Evolutionary conservation across 208 protist genomes (phyloP), one percentile per base, ranked within the genome.

Genomic region (Lotmaria passim): DNA sequence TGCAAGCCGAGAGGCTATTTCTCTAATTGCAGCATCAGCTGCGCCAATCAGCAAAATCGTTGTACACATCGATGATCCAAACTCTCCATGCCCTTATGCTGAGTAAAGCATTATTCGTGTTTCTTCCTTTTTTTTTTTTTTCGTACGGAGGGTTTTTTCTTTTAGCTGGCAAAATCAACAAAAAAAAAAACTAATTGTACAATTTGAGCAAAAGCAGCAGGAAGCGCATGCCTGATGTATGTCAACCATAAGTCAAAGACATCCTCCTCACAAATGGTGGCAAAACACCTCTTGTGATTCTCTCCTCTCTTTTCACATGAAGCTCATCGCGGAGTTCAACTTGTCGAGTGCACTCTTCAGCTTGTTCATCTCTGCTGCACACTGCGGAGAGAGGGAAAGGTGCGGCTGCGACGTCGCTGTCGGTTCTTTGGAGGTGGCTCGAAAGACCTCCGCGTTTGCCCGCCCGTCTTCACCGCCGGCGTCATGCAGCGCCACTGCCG

Each of bases 281-380:
- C n/a, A n/a, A n/a, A n/a, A n/a, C n/a, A n/a, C n/a, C n/a, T n/a
- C n/a, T n/a, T n/a, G n/a, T n/a, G n/a, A n/a, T n/a, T n/a, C n/a
- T n/a, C n/a, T n/a, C n/a, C n/a, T n/a, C n/a, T n/a, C n/a, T n/a
- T 11, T 39, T 53, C 41, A 70, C 38, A 65, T 56, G 24, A 58
- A 65, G 33, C 31, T 38, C 55, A 79, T 43, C 7, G 73, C 73
- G 31, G 60, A 68, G 12, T 11, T 50, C 21, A 73, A 38, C 59
- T 73, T 80, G 24, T 80, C 55, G n/a, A 80, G 33, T 7, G 75
- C 75, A 17, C 61, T 65, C 31, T 72, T 26, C 52, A 80, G 30
- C 31, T 63, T 73, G 30, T 48, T 51, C 33, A 64, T 10, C 43
- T 41, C 47, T 31, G 46, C 57, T 2, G 43, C 21, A 23, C 43